Evolutionary conservation across 23 red algal genomes (phyloP).

Genomic region (Gracilariopsis chorda): DNA sequence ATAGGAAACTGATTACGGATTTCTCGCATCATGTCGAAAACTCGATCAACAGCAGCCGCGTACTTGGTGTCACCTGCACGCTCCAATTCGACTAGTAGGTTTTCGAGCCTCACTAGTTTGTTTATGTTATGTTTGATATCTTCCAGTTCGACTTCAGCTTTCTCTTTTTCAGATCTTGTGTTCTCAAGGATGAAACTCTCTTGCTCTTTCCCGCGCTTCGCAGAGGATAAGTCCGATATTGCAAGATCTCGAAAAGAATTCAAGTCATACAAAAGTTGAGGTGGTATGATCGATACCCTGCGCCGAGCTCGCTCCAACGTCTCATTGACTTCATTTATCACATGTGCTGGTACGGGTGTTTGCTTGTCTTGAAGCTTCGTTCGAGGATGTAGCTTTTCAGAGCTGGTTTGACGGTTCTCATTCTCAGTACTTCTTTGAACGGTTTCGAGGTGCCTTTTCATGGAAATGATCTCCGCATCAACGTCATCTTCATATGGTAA

Average conservation of each 20-base stretch:
- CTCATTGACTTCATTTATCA: not conserved
- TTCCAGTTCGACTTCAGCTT: not conserved
- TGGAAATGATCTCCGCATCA: not conserved
- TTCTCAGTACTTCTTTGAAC: too few relatives aligned
- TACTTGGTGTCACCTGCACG: not conserved
- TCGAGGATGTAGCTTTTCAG: too few relatives aligned
- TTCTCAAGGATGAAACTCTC: not conserved
- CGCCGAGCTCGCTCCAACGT: not conserved
- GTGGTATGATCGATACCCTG: not conserved
- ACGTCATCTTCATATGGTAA: not conserved
- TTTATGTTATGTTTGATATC: not conserved
- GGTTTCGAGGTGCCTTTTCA: not conserved
- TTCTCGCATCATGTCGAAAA: not conserved
- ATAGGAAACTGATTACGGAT: not conserved
- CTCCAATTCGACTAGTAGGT: not conserved
- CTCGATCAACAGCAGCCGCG: not conserved
- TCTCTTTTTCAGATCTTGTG: not conserved
- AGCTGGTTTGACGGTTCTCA: not conserved
- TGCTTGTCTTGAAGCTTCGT: too few relatives aligned
- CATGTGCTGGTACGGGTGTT: not conserved
- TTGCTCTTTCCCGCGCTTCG: not conserved
- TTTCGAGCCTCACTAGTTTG: not conserved
- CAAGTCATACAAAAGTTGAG: slow-evolving; percentile 12
- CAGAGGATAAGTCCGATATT: not conserved
- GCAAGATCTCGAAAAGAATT: slow-evolving; percentile 5